Base-by-base conservation (phyloP, 2,329 filamentous ascomycete species). In the Rasamsonia emersonii region DNA sequence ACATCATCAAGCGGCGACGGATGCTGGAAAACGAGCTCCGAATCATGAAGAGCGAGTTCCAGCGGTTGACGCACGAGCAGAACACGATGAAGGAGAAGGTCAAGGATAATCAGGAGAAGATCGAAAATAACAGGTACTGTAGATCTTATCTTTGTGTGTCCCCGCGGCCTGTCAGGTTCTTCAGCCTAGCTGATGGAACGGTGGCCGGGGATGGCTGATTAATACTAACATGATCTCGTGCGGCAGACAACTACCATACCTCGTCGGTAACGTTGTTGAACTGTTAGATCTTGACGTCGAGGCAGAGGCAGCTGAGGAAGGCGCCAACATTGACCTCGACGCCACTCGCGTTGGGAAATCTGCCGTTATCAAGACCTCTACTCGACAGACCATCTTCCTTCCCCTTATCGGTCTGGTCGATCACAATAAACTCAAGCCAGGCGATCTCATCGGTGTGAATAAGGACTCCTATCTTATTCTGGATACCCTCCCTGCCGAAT, bases 331-430 rank as follows among this genome's bases (percentile, higher is more conserved):
- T 58, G 91, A 98, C 58, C 73, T 98, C 29, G 91, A 98, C 64
- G 91, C 91, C 44, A 95, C 86, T 23, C 78, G 91, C 33, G 88
- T 96, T 7, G 91, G 91, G 64, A 98, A 96, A 65, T 96, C 89
- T 1, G 91, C 93, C 10, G 91, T 98, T 51, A 98, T 98, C 74
- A 98, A 98, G 71, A 98, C 91, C 6, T 96, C 89, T 5, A 98
- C 91, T 15, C 77, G 91, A 49, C 93, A 98, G 65, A 98, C 91
- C 34, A 98, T 98, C 62, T 98, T 98, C 68, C 72, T 98, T 29
- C 91, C 93, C 18, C 75, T 98, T 40, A 98, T 98, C 52, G 91
- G 91, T 42, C 77, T 98, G 6, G 93, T 98, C 23, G 91, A 98
- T 56, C 88, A 93, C 40, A 82, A 95, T 53, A 84, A 85, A 55